Percentiles rank a stretch among this genome's conserved stretches.
Conservation (phyloP, 768 basidiomycete species). For the Collybia sordida region DNA sequence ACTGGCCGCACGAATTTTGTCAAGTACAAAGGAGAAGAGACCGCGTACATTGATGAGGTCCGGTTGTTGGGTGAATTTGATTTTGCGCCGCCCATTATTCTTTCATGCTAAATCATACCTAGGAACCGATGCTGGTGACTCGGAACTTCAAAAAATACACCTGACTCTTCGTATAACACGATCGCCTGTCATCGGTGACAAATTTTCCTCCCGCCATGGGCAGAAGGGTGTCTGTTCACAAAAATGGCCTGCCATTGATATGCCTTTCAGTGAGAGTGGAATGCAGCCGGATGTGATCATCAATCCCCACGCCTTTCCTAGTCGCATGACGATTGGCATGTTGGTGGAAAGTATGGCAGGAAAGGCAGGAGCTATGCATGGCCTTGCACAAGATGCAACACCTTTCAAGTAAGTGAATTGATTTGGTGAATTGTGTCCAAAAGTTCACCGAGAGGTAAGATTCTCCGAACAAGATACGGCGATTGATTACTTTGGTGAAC, state of each 20-base stretch:
- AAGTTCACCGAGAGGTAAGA: conserved; percentile 35
- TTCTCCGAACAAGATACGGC: conserved; percentile 98
- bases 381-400: conserved; percentile 96
- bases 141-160: conserved; percentile 89
- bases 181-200: conserved; percentile 97
- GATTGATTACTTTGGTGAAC: conserved; percentile 95
- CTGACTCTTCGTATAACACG: conserved; percentile 92
- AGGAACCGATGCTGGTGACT: conserved; percentile 88
- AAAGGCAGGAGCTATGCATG: conserved; percentile 99
- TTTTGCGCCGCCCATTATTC: neutral
- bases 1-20: conserved; percentile 80
- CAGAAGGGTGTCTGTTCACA: conserved; percentile 99
- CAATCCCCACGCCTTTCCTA: conserved; percentile 99
- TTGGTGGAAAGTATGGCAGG: conserved; percentile 99
- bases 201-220: conserved; percentile 98
- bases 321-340: conserved; percentile 99
- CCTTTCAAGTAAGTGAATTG: conserved; percentile 81
- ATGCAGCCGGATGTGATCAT: conserved; percentile 99
- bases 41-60: conserved; percentile 86
- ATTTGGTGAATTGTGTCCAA: conserved; percentile 11
- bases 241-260: conserved; percentile 96
- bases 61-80: conserved; percentile 73
- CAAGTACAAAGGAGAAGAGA: conserved; percentile 97
- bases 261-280: conserved; percentile 99
- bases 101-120: conserved; percentile 4